Evolutionary conservation across 495 filamentous ascomycete genomes (phyloP).

Genomic region (Apodospora peruviana): DNA sequence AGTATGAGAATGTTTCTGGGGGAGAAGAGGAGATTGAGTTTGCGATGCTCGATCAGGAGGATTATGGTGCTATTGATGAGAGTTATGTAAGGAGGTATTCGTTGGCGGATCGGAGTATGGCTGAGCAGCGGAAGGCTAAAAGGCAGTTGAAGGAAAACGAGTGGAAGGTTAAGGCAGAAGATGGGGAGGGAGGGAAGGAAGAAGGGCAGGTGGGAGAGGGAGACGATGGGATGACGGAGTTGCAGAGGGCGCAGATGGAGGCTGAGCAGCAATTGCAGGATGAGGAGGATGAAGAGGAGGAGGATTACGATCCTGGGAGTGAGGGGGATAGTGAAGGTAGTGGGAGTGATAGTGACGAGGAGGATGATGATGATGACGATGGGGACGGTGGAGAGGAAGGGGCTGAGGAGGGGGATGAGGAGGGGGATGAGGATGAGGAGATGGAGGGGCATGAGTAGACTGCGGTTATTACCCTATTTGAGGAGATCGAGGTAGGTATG

Average conservation of each 20-base stretch:
- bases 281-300: slow-evolving; percentile 79
- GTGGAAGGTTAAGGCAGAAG: slow-evolving; percentile 31
- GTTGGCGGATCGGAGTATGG: slow-evolving; percentile 88
- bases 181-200: slow-evolving; percentile 43
- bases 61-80: slow-evolving; percentile 75
- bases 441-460: neutral
- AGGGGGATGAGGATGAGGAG: neutral
- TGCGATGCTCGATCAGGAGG: slow-evolving; percentile 79
- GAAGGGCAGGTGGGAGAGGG: slow-evolving; percentile 42
- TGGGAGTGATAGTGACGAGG: slow-evolving; percentile 40
- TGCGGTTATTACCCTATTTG: too few relatives aligned
- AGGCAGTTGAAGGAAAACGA: slow-evolving; percentile 41
- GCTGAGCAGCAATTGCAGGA: slow-evolving; percentile 50
- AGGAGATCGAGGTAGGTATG: too few relatives aligned
- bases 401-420: neutral
- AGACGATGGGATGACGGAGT: slow-evolving; percentile 60
- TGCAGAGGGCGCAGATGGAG: slow-evolving; percentile 49
- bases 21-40: slow-evolving; percentile 69
- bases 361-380: slow-evolving; percentile 20
- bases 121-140: slow-evolving; percentile 81
- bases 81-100: slow-evolving; percentile 71
- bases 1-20: slow-evolving; percentile 41
- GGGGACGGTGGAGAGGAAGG: slow-evolving; percentile 9
- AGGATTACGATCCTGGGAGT: slow-evolving; percentile 81
- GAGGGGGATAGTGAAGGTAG: slow-evolving; percentile 71